Base-by-base conservation (phyloP, 129 eudicot species). In the Flaveria bidentis region DNA sequence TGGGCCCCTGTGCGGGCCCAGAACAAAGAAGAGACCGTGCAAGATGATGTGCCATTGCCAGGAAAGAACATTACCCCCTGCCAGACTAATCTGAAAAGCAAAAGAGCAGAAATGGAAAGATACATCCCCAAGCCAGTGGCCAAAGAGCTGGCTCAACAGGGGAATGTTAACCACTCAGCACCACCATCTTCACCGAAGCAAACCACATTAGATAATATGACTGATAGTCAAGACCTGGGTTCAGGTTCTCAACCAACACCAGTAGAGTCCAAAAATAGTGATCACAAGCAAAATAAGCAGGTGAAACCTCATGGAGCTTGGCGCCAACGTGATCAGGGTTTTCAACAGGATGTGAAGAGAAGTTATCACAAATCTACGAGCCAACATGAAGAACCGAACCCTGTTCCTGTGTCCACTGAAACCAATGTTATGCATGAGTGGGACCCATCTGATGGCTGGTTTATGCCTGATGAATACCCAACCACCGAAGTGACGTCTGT, bases 21-120 rank as follows among this genome's bases (percentile, higher is more conserved):
- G 18, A 30, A 73, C 82, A 91, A 83, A 76, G 81, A 71, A 65
- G 92, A 86, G 76, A 83, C 65, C 67, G 30, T 23, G n/a, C 83
- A 74, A 45, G 92, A 87, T 68, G 70, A 75, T 53, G 81, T 73
- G 72, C 28, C 78, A 60, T 11, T 79, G 50, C 63, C 88, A 36
- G 78, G 74, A 58, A 87, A 78, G 76, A 69, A 53, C 25, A 71
- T 69, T 69, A 75, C 69, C 78, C 14, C 74, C 9, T 89, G 65
- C 6, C 96, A 84, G 73, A 81, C 61, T 84, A 91, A 82, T 77
- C 71, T 79, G 23, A 91, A 89, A 81, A 88, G 85, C 85, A 94
- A 83, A 85, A 90, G 97, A 84, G 99, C 99, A 45, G 99, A 94
- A 85, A 91, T 94, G 87, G 99, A 91, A 79, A 84, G 99, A 74